Conservation (phyloP, 148 eudicot genomes). For the Cornus florida region DNA sequence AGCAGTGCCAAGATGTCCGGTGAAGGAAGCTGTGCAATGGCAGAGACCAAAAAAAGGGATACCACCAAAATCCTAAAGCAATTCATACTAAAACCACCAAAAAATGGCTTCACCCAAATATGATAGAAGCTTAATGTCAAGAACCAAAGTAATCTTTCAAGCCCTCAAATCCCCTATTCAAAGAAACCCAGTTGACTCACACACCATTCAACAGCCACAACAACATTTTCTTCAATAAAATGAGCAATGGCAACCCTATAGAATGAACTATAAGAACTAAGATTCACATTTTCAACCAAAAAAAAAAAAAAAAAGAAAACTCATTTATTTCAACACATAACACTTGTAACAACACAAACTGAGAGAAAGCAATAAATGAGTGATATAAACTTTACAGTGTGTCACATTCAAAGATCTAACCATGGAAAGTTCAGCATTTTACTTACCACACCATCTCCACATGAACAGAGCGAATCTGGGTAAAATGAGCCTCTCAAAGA, state of each 20-base stretch:
- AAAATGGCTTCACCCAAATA: conserved; percentile 13
- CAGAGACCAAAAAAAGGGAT: conserved; percentile 36
- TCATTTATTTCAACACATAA: neutral
- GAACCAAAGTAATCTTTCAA: conserved; percentile 10
- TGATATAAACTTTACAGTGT: conserved; percentile 2
- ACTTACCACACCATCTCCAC: conserved; percentile 26
- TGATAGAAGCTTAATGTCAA: conserved; percentile 1
- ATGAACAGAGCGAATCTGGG: conserved; percentile 17
- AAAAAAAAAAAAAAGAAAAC: neutral
- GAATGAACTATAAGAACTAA: neutral
- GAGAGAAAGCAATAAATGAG: conserved; percentile 4
- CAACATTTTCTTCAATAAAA: neutral
- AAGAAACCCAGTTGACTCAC: neutral
- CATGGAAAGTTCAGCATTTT: conserved; percentile 16
- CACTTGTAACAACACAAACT: neutral
- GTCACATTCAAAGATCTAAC: conserved; percentile 36
- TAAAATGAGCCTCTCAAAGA: conserved; percentile 12
- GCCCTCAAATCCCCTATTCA: too few species aligned
- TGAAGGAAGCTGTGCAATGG: conserved; percentile 85
- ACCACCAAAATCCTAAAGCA: conserved; percentile 41
- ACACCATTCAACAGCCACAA: conserved; percentile 15
- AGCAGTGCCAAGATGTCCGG: conserved; percentile 85
- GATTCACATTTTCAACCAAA: neutral
- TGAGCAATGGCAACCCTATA: neutral
- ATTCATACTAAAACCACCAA: conserved; percentile 38